A percentile compares a stretch with the other conserved stretches of the same genome.
phyloP scores from a whole-genome alignment of 2,329 filamentous ascomycete genomes.

The Tolypocladium tropicale region DNA sequence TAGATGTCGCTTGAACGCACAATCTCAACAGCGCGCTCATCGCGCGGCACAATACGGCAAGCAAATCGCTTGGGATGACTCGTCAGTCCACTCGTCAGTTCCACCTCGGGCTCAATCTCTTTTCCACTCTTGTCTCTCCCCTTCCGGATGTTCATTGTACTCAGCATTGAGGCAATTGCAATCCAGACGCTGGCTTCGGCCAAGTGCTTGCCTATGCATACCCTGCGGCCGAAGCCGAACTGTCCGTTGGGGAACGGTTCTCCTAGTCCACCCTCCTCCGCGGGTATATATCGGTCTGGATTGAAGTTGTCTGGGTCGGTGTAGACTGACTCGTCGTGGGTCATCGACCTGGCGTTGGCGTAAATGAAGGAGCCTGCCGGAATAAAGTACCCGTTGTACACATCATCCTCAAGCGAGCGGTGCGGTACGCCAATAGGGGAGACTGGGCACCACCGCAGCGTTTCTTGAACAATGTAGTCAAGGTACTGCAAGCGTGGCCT shows the following conservation, averaged over 20 bases:
- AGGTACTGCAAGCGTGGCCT: conserved; percentile 30
- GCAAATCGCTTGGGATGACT: conserved; percentile 14
- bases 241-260: conserved; percentile 36
- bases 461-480: conserved; percentile 35
- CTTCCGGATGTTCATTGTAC: conserved; percentile 24
- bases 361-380: conserved; percentile 39
- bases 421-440: conserved; percentile 44
- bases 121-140: conserved; percentile 21
- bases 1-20: conserved; percentile 3
- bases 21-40: conserved; percentile 6
- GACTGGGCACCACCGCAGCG: conserved; percentile 32
- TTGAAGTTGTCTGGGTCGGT: conserved; percentile 31
- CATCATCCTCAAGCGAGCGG: conserved; percentile 40
- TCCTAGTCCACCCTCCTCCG: conserved; percentile 24
- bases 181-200: conserved; percentile 35
- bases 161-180: conserved; percentile 27
- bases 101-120: conserved; percentile 17
- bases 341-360: conserved; percentile 35
- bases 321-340: conserved; percentile 29
- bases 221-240: conserved; percentile 42
- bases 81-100: conserved; percentile 15
- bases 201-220: conserved; percentile 39
- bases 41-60: conserved; percentile 14
- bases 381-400: conserved; percentile 46
- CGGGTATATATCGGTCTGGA: conserved; percentile 30